phyloP scores from a whole-genome alignment of 83 land plant species.

The Picea abies region DNA sequence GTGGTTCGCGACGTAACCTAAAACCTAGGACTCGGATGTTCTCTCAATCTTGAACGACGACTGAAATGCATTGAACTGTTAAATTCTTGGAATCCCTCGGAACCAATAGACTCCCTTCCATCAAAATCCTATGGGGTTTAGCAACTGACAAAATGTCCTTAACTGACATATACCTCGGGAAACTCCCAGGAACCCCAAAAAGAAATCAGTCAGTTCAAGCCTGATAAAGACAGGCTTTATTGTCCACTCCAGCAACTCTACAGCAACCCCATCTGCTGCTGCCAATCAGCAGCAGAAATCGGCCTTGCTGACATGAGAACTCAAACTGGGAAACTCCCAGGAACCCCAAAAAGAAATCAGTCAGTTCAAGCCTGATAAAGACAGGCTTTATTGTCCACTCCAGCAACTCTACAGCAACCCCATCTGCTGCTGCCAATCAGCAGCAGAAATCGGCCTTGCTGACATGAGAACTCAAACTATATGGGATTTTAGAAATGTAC shows the following conservation, averaged over 20 bases:
- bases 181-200: neutral
- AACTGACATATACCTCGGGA: slow-evolving; percentile 6
- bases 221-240: slow-evolving; percentile 17
- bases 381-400: slow-evolving; percentile 14
- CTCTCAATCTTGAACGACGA: neutral
- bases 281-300: too few species aligned
- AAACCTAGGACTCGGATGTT: neutral
- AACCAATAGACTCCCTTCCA: neutral
- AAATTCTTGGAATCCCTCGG: neutral
- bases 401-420: too few species aligned
- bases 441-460: too few species aligned
- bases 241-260: neutral
- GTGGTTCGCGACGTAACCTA: neutral
- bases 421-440: too few species aligned
- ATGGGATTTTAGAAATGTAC: too few species aligned
- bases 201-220: neutral
- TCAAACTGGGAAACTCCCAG: slow-evolving; percentile 6
- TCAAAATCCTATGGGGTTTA: neutral
- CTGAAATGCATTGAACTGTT: neutral
- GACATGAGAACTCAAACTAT: too few species aligned
- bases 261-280: too few species aligned
- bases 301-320: too few species aligned
- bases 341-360: neutral
- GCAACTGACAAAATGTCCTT: neutral
- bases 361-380: slow-evolving; percentile 8